Percentiles rank a stretch among this genome's conserved stretches.
phyloP scores from a whole-genome alignment of 2,329 filamentous ascomycete genomes.

The Cadophora luteo-olivacea region DNA sequence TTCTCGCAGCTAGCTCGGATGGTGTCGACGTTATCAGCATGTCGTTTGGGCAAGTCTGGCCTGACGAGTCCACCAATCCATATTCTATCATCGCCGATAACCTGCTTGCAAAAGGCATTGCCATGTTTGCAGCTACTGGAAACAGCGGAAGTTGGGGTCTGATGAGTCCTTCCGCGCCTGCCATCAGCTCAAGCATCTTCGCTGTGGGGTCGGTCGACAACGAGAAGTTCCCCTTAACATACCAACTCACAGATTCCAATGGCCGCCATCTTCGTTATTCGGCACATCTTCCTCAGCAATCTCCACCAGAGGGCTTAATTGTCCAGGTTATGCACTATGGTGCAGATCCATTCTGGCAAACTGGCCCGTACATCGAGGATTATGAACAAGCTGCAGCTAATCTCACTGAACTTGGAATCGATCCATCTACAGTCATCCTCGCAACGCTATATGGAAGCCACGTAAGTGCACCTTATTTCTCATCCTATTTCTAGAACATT shows the following conservation, averaged over 20 bases:
- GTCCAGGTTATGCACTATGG: slow-evolving; percentile 12
- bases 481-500: too few relatives aligned
- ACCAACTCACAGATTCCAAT: slow-evolving; percentile 10
- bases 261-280: slow-evolving; percentile 13
- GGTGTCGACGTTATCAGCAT: slow-evolving; percentile 39
- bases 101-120: slow-evolving; percentile 3
- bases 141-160: not conserved
- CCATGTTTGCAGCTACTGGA: slow-evolving; percentile 11
- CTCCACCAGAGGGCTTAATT: slow-evolving; percentile 1
- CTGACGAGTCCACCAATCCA: slow-evolving; percentile 7
- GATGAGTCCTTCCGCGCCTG: not conserved
- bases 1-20: slow-evolving; percentile 35
- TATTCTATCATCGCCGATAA: slow-evolving; percentile 7
- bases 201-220: slow-evolving; percentile 9
- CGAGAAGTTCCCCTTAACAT: slow-evolving; percentile 11
- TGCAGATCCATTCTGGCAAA: not conserved
- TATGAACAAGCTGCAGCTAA: slow-evolving; percentile 14
- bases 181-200: slow-evolving; percentile 7
- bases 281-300: slow-evolving; percentile 11
- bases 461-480: not conserved
- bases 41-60: slow-evolving; percentile 32
- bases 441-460: not conserved
- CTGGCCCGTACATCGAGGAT: slow-evolving; percentile 3
- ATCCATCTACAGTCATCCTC: slow-evolving; percentile 14
- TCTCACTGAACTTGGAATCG: slow-evolving; percentile 13